These are phyloP conservation scores for Leccinum ambiguum DNA, from an alignment of 1,284 basidiomycete genomes.

Conservation along the genomic window DNA sequence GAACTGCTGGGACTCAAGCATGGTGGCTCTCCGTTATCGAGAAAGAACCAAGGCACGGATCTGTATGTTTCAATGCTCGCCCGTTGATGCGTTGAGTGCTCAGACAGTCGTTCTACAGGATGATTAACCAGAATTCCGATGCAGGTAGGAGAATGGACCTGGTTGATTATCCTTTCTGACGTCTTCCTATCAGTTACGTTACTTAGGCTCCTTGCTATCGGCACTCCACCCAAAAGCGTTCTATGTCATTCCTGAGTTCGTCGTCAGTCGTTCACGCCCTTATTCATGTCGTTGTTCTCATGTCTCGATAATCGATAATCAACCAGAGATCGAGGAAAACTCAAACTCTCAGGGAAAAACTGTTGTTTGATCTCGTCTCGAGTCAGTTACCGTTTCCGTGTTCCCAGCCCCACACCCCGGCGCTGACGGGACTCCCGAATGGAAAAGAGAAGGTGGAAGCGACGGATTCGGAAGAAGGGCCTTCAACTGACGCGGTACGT, in stretches of 20 bases:
- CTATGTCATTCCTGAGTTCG: slow-evolving; percentile 73
- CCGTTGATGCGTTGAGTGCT: neutral
- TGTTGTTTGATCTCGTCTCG: too few species aligned
- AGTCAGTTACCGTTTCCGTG: too few species aligned
- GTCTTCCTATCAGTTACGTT: slow-evolving; percentile 41
- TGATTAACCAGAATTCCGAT: slow-evolving; percentile 59
- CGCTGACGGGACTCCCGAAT: neutral
- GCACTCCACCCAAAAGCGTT: slow-evolving; percentile 62
- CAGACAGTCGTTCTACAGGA: slow-evolving; percentile 32
- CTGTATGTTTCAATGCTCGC: slow-evolving; percentile 37
- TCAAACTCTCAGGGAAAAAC: too few species aligned
- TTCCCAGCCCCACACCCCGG: too few species aligned
- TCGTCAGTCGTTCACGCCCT: slow-evolving; percentile 39
- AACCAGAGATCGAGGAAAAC: slow-evolving; percentile 45
- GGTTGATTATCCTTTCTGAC: neutral
- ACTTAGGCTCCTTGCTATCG: slow-evolving; percentile 64
- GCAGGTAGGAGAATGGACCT: slow-evolving; percentile 38
- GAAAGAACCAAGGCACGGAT: slow-evolving; percentile 53
- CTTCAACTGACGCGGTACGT: slow-evolving; percentile 76
- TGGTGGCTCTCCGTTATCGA: slow-evolving; percentile 32
- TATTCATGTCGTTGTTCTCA: slow-evolving; percentile 6
- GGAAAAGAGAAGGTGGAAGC: slow-evolving; percentile 7
- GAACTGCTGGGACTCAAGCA: slow-evolving; percentile 48
- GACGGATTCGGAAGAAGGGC: slow-evolving; percentile 39
- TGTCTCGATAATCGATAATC: neutral